These are phyloP conservation scores for Silene noctiflora DNA, from an alignment of 179 eudicot genomes.

Conservation along the genomic window DNA sequence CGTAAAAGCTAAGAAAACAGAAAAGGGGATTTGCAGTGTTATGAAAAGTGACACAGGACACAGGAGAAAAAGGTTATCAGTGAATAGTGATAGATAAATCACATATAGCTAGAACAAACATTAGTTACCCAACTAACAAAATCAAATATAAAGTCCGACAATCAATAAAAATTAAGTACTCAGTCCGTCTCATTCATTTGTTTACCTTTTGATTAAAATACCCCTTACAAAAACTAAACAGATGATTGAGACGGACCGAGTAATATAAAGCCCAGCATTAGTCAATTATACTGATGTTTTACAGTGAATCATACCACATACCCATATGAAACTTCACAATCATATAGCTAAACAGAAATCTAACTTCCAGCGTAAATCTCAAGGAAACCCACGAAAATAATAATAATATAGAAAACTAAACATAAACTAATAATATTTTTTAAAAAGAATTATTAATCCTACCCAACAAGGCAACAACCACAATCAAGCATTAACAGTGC, in stretches of 20 bases:
- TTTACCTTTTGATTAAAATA: neutral
- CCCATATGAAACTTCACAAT: conserved; percentile 26
- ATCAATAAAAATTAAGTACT: neutral
- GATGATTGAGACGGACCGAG: too few relatives aligned
- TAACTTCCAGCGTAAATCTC: conserved; percentile 27
- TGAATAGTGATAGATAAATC: conserved; percentile 16
- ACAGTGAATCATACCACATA: conserved; percentile 28
- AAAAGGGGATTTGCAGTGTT: conserved; percentile 12
- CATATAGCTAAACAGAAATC: conserved; percentile 23
- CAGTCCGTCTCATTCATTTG: neutral
- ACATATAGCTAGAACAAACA: conserved; percentile 20
- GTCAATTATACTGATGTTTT: conserved; percentile 15
- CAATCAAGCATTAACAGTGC: conserved; percentile 16
- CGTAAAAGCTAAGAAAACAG: conserved; percentile 14
- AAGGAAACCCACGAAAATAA: conserved; percentile 9
- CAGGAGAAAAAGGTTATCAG: conserved; percentile 2
- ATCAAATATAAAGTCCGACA: too few relatives aligned
- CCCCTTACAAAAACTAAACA: too few relatives aligned
- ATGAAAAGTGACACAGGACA: conserved; percentile 16
- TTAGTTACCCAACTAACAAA: conserved; percentile 8
- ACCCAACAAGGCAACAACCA: conserved; percentile 25
- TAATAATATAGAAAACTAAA: neutral
- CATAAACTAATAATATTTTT: neutral
- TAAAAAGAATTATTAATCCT: conserved; percentile 11
- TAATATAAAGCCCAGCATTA: too few relatives aligned